Evolutionary conservation across 2,329 filamentous ascomycete species (phyloP), one percentile per base, ranked within the genome.

Genomic region (Epichloe sibirici): DNA sequence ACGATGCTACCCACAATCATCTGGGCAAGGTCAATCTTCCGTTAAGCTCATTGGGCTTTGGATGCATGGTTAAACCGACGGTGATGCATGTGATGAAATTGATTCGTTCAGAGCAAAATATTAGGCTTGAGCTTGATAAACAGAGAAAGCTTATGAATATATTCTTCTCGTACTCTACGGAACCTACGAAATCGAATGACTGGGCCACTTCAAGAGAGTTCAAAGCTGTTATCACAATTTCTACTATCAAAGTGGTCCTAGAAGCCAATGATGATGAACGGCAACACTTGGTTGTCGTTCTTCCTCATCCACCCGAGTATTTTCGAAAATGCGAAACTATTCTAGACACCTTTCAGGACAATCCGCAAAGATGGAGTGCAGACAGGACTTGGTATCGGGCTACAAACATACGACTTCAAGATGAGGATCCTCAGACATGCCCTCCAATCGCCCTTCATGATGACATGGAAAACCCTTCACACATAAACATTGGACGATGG

Each of bases 51-150:
- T 60, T 90, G 2, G 74, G 81, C 17, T 85, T 90, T 58, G 86
- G 87, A 0, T 70, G 81, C 42, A 73, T 81, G 67, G 59, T 75
- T 1, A 66, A 73, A 1, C 73, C 77, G 4, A 69, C 67, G 3
- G 70, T 71, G 0, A 81, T 90, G 74, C 77, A 83, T 62, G 65
- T 73, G 8, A 78, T 87, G 74, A 76, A 75, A 50, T 58, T 59
- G 1, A 37, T 66, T n/a, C 25, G 52, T 2, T 49, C 52, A 2
- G 8, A 45, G 5, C 52, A 52, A 2, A 55, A 58, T 2, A 31
- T 69, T 5, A 61, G 56, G 15, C 38, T 71, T 11, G 62, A 65
- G 45, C 49, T 69, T 1, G 63, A 70, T 39, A 60, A 66, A 35
- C 59, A 57, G 15, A 44, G 55, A 11, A 66, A 62, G 35, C 57